Evolutionary conservation across 331 rosid species (phyloP), one percentile per base, ranked within the genome.

Genomic region (Malus hybrid): DNA sequence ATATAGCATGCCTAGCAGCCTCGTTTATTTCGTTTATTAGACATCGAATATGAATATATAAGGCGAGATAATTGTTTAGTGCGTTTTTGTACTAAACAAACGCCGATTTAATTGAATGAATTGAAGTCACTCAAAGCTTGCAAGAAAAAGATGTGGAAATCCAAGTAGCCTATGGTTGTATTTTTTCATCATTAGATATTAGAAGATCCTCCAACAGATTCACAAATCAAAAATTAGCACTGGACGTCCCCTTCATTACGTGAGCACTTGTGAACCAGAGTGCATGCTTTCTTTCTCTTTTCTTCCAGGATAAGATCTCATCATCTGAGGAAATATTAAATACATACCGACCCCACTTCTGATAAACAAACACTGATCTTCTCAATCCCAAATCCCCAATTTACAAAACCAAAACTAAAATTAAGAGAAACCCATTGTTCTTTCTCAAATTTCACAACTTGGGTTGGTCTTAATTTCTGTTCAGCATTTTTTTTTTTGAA

Each of bases 291-390:
- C 46, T 42, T 12, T 39, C 13, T 42, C 46, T 1, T 3, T 42
- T 10, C 46, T 42, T 3, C 46, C 5, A 10, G 13, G 46, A 42
- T 42, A 42, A 42, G 46, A 42, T 42, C 13, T 42, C 46, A 2
- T 39, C 46, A 39, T 42, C 46, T 42, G 46, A 42, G 46, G 46
- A 42, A 42, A 42, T 42, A 42, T 81, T 74, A 24, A 24, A 82
- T 61, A 26, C 67, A 32, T n/a, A 75, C 56, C 36, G 86, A 79
- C 89, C 90, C 86, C 84, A 79, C 88, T 19, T 67, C 67, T 5
- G 36, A 63, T 65, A 53, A 53, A 63, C 36, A 77, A 39, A 28
- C 67, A 66, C 75, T 42, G 46, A 1, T 42, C 46, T 42, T 42
- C 4, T 10, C 46, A 42, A 28, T 42, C 46, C 46, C 46, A 42